These are phyloP conservation scores for Carex pumila DNA, from an alignment of 176 grass and related monocot species.

Conservation along the genomic window DNA sequence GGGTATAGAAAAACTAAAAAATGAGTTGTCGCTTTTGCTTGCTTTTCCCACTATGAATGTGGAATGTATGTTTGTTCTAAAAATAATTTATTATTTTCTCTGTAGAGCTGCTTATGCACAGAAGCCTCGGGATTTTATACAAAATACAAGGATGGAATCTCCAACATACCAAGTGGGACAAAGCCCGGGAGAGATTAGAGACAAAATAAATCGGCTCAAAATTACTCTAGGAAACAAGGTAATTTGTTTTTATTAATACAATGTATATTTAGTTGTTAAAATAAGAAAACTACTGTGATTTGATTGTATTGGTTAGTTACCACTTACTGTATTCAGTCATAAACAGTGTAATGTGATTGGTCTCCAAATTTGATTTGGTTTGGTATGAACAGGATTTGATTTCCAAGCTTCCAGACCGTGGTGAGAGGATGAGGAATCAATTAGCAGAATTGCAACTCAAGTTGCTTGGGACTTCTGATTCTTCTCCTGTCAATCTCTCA, in stretches of 20 bases:
- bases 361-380: not conserved
- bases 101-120: conserved; percentile 54
- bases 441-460: conserved; percentile 44
- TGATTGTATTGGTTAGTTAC: not conserved
- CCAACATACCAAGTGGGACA: conserved; percentile 16
- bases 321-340: not conserved
- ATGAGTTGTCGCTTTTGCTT: not conserved
- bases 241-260: not conserved
- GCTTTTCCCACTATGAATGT: not conserved
- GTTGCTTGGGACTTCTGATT: conserved; percentile 16
- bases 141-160: conserved; percentile 42
- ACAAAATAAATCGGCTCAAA: conserved; percentile 50
- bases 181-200: conserved; percentile 55
- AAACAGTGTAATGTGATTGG: not conserved
- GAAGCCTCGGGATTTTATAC: conserved; percentile 60
- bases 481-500: not conserved
- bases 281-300: not conserved
- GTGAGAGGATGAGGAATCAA: conserved; percentile 48
- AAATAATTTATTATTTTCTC: not conserved
- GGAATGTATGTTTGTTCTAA: not conserved
- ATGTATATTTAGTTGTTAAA: not conserved
- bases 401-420: conserved; percentile 40
- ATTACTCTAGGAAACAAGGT: conserved; percentile 48
- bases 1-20: conserved; percentile 35
- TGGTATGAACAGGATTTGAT: conserved; percentile 26